A percentile compares a stretch with the other conserved stretches of the same genome.
phyloP scores from a whole-genome alignment of 192 early-diverging fungal species.

The Umbelopsis sp. region DNA sequence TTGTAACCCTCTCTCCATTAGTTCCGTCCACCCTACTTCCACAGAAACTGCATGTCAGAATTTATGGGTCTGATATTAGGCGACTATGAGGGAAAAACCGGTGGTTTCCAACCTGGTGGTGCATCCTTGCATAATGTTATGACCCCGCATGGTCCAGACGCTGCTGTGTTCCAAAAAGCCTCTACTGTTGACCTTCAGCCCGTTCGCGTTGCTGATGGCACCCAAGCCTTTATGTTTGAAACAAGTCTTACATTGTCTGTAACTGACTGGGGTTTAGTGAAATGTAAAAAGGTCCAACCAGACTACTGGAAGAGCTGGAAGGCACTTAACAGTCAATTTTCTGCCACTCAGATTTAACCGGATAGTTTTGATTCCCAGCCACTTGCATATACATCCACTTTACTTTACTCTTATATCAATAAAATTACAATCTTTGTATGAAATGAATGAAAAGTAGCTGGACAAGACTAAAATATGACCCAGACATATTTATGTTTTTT shows the following conservation, averaged over 20 bases:
- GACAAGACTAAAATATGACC: too few species aligned
- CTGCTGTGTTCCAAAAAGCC: constrained; percentile 72
- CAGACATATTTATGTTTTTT: too few species aligned
- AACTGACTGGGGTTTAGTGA: constrained; percentile 79
- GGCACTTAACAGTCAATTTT: constrained; percentile 48
- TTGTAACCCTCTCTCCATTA: too few species aligned
- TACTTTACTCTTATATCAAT: too few species aligned
- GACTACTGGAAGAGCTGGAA: constrained; percentile 93
- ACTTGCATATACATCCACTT: too few species aligned
- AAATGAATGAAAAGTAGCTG: too few species aligned
- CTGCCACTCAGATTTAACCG: neutral
- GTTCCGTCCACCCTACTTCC: constrained; percentile 95
- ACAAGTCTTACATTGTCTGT: constrained; percentile 77
- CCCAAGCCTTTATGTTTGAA: constrained; percentile 97
- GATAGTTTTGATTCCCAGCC: too few species aligned
- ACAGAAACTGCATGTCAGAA: constrained; percentile 98
- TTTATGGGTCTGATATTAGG: constrained; percentile 97
- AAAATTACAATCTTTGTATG: too few species aligned
- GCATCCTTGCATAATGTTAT: constrained; percentile 82
- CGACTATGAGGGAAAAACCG: constrained; percentile 91
- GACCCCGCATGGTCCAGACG: constrained; percentile 94
- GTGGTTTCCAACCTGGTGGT: constrained; percentile 91
- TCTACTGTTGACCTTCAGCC: constrained; percentile 73
- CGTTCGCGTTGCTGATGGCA: constrained; percentile 77
- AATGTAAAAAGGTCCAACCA: constrained; percentile 71